Conservation (phyloP, 169 alveolate species). For the Ichthyophthirius multifiliis region DNA sequence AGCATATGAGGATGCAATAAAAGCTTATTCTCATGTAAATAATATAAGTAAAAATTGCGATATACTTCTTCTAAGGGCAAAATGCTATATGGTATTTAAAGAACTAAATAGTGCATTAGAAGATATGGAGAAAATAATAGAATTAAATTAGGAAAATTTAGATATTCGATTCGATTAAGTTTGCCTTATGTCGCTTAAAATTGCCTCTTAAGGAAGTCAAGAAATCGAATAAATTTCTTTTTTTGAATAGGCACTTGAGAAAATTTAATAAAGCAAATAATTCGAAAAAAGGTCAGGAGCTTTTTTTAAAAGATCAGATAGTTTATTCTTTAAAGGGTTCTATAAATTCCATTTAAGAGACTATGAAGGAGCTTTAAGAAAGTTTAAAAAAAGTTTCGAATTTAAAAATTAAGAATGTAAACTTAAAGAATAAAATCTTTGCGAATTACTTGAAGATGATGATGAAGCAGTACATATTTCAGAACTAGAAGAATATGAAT, state of each 20-base stretch:
- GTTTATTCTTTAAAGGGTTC: constrained; percentile 18
- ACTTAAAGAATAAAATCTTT: background rate
- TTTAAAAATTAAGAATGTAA: background rate
- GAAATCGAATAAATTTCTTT: background rate
- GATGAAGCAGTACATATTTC: background rate
- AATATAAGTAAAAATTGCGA: constrained; percentile 14
- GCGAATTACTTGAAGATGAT: background rate
- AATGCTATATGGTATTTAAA: constrained; percentile 23
- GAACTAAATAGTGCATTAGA: constrained; percentile 29
- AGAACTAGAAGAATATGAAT: constrained; percentile 28
- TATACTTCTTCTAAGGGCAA: constrained; percentile 18
- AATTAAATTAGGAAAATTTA: background rate
- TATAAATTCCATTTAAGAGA: constrained; percentile 25
- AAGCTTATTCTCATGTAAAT: constrained; percentile 32
- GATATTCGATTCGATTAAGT: constrained; percentile 28
- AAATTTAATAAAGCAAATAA: background rate
- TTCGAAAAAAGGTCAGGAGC: constrained; percentile 16
- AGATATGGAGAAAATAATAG: constrained; percentile 18
- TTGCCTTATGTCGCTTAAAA: constrained; percentile 10
- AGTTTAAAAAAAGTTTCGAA: constrained; percentile 18
- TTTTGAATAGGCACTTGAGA: background rate
- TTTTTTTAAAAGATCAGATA: constrained; percentile 13
- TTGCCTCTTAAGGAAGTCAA: constrained; percentile 16
- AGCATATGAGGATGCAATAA: constrained; percentile 37
- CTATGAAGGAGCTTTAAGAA: constrained; percentile 25